Evolutionary conservation across 2,329 filamentous ascomycete species (phyloP).

Genomic region (Dryadomyces quercus-mongolicae): DNA sequence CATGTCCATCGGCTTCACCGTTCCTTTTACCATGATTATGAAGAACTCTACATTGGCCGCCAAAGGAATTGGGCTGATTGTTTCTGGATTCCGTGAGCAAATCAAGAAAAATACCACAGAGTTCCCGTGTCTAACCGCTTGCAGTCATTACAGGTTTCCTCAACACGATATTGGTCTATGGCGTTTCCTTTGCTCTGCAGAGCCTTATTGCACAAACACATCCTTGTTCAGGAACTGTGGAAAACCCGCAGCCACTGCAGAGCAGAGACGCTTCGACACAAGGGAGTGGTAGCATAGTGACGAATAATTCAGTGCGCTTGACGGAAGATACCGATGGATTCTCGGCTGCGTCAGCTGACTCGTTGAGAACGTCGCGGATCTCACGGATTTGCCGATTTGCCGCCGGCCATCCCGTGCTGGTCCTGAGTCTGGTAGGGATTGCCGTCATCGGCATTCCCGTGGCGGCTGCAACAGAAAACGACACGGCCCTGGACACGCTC

Average conservation of each 20-base stretch:
- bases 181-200: slow-evolving; percentile 17
- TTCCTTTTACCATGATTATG: slow-evolving; percentile 35
- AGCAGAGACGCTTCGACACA: too few relatives aligned
- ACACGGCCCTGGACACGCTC: slow-evolving; percentile 31
- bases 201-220: slow-evolving; percentile 4
- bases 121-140: background rate
- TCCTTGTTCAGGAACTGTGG: too few relatives aligned
- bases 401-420: slow-evolving; percentile 17
- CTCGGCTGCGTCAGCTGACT: too few relatives aligned
- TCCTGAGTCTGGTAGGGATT: slow-evolving; percentile 19
- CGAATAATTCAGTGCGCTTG: too few relatives aligned
- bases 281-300: too few relatives aligned
- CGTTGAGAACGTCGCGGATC: too few relatives aligned
- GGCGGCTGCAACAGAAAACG: slow-evolving; percentile 18
- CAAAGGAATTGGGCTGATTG: slow-evolving; percentile 27
- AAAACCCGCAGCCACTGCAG: too few relatives aligned
- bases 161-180: slow-evolving; percentile 18
- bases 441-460: slow-evolving; percentile 29
- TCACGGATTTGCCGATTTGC: background rate
- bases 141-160: slow-evolving; percentile 21
- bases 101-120: background rate
- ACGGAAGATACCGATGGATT: too few relatives aligned
- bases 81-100: slow-evolving; percentile 30
- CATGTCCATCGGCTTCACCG: slow-evolving; percentile 37
- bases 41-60: slow-evolving; percentile 19